Evolutionary conservation across 1,139 yeast species (phyloP).

Genomic region (Zhuliangozyma blackwelliae): DNA sequence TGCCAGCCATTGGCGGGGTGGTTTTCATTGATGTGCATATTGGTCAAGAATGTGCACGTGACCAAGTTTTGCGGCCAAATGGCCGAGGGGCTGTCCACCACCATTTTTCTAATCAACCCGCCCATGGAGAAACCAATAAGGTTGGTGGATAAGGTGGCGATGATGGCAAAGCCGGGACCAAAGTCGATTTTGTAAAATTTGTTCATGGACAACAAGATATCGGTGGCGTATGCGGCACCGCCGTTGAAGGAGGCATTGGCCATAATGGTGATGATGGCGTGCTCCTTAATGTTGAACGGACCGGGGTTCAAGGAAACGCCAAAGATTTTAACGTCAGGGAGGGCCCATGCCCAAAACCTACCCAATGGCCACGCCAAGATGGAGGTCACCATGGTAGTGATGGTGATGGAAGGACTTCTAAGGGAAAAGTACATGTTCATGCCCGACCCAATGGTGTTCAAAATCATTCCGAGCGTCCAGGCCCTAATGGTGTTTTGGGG

Average conservation of each 20-base stretch:
- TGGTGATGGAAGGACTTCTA: slow-evolving; percentile 52
- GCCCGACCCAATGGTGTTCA: slow-evolving; percentile 58
- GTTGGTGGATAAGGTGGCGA: slow-evolving; percentile 54
- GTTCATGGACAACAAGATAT: slow-evolving; percentile 53
- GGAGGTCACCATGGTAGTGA: slow-evolving; percentile 55
- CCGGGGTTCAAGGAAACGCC: slow-evolving; percentile 53
- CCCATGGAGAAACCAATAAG: slow-evolving; percentile 64
- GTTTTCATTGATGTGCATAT: slow-evolving; percentile 58
- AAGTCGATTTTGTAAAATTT: slow-evolving; percentile 43
- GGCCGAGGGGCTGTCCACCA: slow-evolving; percentile 60
- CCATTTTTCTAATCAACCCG: slow-evolving; percentile 51
- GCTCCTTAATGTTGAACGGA: slow-evolving; percentile 63
- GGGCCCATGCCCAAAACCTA: slow-evolving; percentile 40
- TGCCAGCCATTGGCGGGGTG: slow-evolving; percentile 46
- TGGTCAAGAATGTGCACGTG: slow-evolving; percentile 45
- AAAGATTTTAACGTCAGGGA: slow-evolving; percentile 44
- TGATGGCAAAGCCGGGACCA: slow-evolving; percentile 37
- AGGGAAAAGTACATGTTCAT: slow-evolving; percentile 57
- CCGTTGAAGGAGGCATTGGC: slow-evolving; percentile 42
- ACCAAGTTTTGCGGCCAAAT: slow-evolving; percentile 64
- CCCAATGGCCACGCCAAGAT: slow-evolving; percentile 65
- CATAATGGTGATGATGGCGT: slow-evolving; percentile 61
- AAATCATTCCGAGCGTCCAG: slow-evolving; percentile 53
- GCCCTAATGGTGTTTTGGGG: slow-evolving; percentile 61
- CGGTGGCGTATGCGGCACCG: slow-evolving; percentile 62